A percentile compares a stretch with the other conserved stretches of the same genome.
Evolutionary conservation across 768 basidiomycete genomes (phyloP).

Genomic region (Amanita exitialis): DNA sequence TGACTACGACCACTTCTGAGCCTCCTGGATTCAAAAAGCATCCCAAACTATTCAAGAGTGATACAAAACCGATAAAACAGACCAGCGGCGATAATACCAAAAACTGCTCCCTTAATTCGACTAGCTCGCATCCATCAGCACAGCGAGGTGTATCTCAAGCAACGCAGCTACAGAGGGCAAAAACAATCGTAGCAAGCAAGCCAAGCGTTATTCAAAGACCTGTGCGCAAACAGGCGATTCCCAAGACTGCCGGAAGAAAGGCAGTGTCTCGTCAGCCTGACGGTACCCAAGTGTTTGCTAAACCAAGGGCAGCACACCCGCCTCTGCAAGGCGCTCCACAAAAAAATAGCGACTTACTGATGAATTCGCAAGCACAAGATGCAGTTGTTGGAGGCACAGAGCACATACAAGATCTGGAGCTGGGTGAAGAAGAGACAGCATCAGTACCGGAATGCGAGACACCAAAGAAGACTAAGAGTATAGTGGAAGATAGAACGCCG

Average conservation of each 20-base stretch:
- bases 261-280: neutral
- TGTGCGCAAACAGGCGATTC: neutral
- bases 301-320: neutral
- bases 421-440: neutral
- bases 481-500: conserved; percentile 36
- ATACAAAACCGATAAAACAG: neutral
- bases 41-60: neutral
- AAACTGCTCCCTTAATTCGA: neutral
- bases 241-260: neutral
- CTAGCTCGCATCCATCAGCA: neutral
- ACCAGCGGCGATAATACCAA: neutral
- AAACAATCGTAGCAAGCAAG: neutral
- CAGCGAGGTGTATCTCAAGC: conserved; percentile 15
- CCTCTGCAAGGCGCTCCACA: neutral
- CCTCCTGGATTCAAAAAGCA: neutral
- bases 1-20: neutral
- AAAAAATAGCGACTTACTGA: too few species aligned
- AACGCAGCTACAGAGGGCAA: conserved; percentile 18
- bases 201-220: neutral
- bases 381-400: neutral
- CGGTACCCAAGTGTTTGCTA: neutral
- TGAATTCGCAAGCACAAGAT: neutral
- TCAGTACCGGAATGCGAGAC: neutral
- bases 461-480: neutral
- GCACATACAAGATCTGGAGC: neutral